Percentiles rank a stretch among this genome's conserved stretches.
Conservation (phyloP, 495 filamentous ascomycete genomes). For the Aspergillus kassunensis region DNA sequence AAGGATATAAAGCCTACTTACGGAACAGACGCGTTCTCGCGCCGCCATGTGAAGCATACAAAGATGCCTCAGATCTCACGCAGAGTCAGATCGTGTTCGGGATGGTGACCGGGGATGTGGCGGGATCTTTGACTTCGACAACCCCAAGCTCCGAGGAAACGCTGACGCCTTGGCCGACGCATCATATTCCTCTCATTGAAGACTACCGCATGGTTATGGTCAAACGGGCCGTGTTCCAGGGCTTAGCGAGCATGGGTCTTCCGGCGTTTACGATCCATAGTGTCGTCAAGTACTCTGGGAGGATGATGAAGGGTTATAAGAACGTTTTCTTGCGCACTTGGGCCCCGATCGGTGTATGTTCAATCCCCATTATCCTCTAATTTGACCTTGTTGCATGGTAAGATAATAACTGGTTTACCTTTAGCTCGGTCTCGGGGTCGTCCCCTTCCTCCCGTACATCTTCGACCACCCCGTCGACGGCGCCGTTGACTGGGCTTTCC, state of each 20-base stretch:
- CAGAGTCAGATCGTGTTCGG: constrained; percentile 30
- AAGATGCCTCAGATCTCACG: constrained; percentile 31
- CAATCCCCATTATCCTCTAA: constrained; percentile 2
- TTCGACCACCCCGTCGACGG: constrained; percentile 94
- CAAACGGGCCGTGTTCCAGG: constrained; percentile 86
- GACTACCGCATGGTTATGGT: constrained; percentile 91
- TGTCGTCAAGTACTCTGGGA: constrained; percentile 80
- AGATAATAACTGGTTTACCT: neutral
- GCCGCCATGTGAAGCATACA: constrained; percentile 39
- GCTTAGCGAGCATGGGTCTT: constrained; percentile 85
- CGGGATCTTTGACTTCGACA: constrained; percentile 10
- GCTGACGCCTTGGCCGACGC: constrained; percentile 30
- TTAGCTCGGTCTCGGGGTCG: constrained; percentile 74
- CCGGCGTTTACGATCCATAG: constrained; percentile 95
- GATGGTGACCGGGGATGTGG: constrained; percentile 40
- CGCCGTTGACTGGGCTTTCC: constrained; percentile 85
- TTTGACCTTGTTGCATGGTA: neutral
- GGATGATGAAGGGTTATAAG: constrained; percentile 74
- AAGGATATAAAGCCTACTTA: constrained; percentile 92
- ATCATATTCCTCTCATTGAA: constrained; percentile 68
- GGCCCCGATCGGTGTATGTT: constrained; percentile 75
- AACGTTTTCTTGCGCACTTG: constrained; percentile 71
- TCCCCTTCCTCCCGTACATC: constrained; percentile 82
- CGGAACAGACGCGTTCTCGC: constrained; percentile 62
- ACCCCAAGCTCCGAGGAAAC: constrained; percentile 10